phyloP scores from a whole-genome alignment of 2,329 filamentous ascomycete species.

The Colletotrichum tanaceti region DNA sequence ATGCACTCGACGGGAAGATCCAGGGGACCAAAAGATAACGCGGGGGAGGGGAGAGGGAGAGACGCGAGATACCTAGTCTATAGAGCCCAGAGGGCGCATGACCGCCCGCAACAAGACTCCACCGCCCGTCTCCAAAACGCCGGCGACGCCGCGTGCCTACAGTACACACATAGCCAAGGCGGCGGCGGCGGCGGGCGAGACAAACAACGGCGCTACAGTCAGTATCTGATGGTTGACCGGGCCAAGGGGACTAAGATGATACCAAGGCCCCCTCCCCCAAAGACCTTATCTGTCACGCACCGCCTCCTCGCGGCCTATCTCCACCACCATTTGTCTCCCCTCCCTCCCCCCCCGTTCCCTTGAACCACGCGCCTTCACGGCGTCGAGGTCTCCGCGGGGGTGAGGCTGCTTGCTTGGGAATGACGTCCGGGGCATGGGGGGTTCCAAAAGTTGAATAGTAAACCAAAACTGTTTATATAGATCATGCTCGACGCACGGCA shows the following conservation, averaged over 20 bases:
- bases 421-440: neutral
- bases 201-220: neutral
- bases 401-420: neutral
- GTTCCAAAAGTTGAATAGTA: neutral
- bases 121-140: neutral
- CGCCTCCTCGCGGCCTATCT: neutral
- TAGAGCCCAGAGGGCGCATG: neutral
- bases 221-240: neutral
- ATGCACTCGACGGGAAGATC: neutral
- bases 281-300: slow-evolving; percentile 26
- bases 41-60: neutral
- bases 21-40: neutral
- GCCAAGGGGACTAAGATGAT: neutral
- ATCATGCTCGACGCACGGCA: neutral
- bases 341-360: no score
- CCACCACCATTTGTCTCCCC: neutral
- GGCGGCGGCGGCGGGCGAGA: neutral
- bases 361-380: slow-evolving; percentile 6
- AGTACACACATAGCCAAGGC: no score
- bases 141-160: neutral
- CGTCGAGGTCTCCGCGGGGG: slow-evolving; percentile 21
- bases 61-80: no score
- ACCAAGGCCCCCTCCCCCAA: neutral
- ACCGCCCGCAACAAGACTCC: neutral
- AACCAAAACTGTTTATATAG: neutral